Evolutionary conservation across 176 grass and related monocot genomes (phyloP).

Genomic region (Ensete ventricosum): DNA sequence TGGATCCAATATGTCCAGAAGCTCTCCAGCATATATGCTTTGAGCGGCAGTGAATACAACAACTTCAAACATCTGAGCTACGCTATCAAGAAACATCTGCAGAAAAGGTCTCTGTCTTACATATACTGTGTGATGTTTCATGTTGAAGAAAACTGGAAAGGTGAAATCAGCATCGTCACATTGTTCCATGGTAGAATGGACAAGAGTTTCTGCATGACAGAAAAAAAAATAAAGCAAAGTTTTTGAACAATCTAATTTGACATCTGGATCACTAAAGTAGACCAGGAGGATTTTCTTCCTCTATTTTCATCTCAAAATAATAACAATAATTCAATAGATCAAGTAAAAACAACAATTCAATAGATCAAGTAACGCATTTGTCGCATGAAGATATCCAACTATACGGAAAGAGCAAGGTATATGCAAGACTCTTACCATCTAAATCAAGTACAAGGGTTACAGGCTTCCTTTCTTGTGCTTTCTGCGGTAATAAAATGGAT

Average conservation of each 20-base stretch:
- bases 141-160: slow-evolving; percentile 77
- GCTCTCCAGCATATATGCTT: slow-evolving; percentile 78
- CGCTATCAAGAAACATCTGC: slow-evolving; percentile 73
- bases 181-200: slow-evolving; percentile 81
- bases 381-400: neutral
- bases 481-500: slow-evolving; percentile 21
- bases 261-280: neutral
- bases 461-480: slow-evolving; percentile 38
- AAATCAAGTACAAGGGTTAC: slow-evolving; percentile 98
- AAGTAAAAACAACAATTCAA: neutral
- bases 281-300: neutral
- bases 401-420: neutral
- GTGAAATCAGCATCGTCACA: slow-evolving; percentile 64
- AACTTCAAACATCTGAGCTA: slow-evolving; percentile 78
- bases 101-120: slow-evolving; percentile 80
- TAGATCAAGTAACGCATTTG: neutral
- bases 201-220: slow-evolving; percentile 76
- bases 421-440: slow-evolving; percentile 59
- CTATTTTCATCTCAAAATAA: neutral
- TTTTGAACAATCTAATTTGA: neutral
- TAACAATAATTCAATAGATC: neutral
- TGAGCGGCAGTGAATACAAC: slow-evolving; percentile 95
- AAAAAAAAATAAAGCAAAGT: neutral
- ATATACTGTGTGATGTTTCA: slow-evolving; percentile 78
- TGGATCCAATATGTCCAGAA: slow-evolving; percentile 85